Evolutionary conservation across 2,329 filamentous ascomycete genomes (phyloP).

Genomic region (Xylaria sp.): DNA sequence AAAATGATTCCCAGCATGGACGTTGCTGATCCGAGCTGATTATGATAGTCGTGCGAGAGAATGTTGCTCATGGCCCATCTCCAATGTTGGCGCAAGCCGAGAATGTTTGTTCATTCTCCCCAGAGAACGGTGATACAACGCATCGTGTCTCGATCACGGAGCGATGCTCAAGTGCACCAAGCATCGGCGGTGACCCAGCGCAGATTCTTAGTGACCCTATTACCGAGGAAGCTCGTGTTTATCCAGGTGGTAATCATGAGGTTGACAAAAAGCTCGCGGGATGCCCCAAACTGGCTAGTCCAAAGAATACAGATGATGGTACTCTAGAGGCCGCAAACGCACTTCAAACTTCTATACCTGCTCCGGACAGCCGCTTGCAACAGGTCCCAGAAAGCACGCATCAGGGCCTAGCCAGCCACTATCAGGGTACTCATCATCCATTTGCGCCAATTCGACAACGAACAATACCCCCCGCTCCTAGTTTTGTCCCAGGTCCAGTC

Average conservation of each 20-base stretch:
- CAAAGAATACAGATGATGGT: not conserved
- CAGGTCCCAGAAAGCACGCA: not conserved
- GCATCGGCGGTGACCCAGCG: constrained; percentile 10
- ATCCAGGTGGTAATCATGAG: constrained; percentile 19
- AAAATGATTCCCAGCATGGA: not conserved
- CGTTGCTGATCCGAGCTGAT: not conserved
- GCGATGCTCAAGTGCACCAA: constrained; percentile 33
- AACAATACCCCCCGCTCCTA: not conserved
- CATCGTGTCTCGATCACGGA: not conserved
- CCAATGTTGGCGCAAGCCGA: not conserved
- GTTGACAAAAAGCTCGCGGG: constrained; percentile 26
- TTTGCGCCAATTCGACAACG: not conserved
- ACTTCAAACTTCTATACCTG: not conserved
- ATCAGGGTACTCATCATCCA: not conserved
- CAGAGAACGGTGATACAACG: not conserved
- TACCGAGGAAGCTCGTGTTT: constrained; percentile 12
- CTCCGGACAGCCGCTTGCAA: not conserved
- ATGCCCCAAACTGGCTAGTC: constrained; percentile 14
- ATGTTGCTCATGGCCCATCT: not conserved
- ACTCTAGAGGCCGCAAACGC: not conserved
- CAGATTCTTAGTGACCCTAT: not conserved
- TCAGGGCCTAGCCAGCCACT: not conserved
- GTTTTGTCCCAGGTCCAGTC: not conserved
- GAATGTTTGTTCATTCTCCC: not conserved
- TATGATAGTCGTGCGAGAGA: not conserved